Conservation (phyloP, 2,329 filamentous ascomycete genomes). For the Nothophoma quercina region DNA sequence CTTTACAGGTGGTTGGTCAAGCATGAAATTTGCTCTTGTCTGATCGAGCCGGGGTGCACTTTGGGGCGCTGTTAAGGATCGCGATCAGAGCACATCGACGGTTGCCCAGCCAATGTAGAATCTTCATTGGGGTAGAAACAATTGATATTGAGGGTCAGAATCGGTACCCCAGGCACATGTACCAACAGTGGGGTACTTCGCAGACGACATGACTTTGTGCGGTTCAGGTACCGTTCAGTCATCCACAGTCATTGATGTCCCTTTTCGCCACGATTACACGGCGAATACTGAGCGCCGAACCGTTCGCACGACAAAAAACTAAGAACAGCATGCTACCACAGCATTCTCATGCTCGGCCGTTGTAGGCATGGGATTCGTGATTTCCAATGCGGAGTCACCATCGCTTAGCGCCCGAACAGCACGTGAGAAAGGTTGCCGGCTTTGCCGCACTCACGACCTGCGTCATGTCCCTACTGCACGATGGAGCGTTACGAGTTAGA, state of each 20-base stretch:
- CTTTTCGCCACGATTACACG: constrained; percentile 2
- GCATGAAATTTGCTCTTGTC: background rate
- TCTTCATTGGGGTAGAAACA: background rate
- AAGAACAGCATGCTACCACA: constrained; percentile 1
- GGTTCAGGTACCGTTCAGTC: constrained; percentile 5
- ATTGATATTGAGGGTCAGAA: background rate
- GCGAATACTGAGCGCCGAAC: constrained; percentile 2
- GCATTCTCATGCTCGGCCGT: constrained; percentile 2
- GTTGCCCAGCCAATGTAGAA: constrained; percentile 7
- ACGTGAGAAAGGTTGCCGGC: constrained; percentile 15
- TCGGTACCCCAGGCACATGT: constrained; percentile 5
- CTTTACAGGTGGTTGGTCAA: constrained; percentile 6
- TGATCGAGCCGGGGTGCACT: constrained; percentile 4
- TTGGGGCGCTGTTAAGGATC: constrained; percentile 11
- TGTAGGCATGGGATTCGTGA: constrained; percentile 12
- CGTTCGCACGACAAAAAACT: background rate
- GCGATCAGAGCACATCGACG: constrained; percentile 6
- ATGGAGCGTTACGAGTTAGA: constrained; percentile 18
- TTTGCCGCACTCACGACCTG: constrained; percentile 13
- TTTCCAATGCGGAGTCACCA: constrained; percentile 15
- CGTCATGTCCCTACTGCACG: constrained; percentile 17
- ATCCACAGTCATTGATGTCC: constrained; percentile 3
- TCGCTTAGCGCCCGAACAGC: constrained; percentile 15
- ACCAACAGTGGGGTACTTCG: constrained; percentile 4
- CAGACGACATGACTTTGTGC: constrained; percentile 13